Base-by-base conservation (phyloP, 2,329 filamentous ascomycete genomes). In the Lachnellula cervina region DNA sequence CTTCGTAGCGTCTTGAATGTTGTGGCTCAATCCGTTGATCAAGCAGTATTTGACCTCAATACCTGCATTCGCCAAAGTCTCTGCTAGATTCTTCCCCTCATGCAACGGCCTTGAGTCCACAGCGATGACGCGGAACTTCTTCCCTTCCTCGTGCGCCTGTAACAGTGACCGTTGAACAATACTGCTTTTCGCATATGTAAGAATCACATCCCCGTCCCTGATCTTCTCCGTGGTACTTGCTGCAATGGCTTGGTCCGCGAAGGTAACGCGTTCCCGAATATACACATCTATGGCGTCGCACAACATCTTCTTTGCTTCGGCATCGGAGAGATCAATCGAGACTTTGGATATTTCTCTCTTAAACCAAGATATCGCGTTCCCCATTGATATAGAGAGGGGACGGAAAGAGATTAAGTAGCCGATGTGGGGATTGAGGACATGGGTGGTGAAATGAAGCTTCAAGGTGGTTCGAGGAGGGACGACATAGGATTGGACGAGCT, bases 371-470 rank as follows among this genome's bases (percentile, higher is more conserved):
- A 99, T 96, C 37, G 91, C 91, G 71, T 97, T 99, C 58, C 94
- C 94, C 86, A 97, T 96, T 59, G 90, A 90, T 73, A 96, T 94
- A 63, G 90, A 95, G 74, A 99, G 89, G 35, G 94, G 92, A n/a
- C 94, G 86, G 69, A 92, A 97, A 63, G 90, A 90, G 58, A 90
- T 89, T 58, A 99, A 81, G 69, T 95, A 97, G 62, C 95, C 91
- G 68, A 99, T 97, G 73, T 99, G 94, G 38, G 92, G 90, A 67
- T 91, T 94, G 57, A 99, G 84, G 61, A 90, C 86, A 72, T 97
- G 90, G 11, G 89, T 88, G 34, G 90, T 94, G 66, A 99, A 86
- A 75, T 99, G 92, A 35, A 94, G 87, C 19, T 91, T 88, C 43
- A 99, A 82, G 42, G 91, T 92, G 56, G 87, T 91, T 42, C 88